Base-by-base conservation (phyloP, 768 basidiomycete species). In the Exidia glandulosa region DNA sequence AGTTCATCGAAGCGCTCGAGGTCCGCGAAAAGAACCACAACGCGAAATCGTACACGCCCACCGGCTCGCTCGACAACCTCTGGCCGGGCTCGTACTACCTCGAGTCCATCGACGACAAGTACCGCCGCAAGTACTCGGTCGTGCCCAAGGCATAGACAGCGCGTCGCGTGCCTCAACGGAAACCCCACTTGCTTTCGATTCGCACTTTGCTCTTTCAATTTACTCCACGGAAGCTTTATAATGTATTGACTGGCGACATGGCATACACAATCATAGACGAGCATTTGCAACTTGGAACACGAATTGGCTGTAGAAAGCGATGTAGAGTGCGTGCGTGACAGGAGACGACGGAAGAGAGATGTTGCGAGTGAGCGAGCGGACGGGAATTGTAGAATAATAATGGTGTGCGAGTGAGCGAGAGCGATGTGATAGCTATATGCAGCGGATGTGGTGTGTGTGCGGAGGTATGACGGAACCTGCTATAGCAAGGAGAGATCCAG, bases 21-120 rank as follows among this genome's bases (percentile, higher is more conserved):
- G 87, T 97, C 57, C 90, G 95, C 45, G 95, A 98, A 77, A 86
- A 90, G 76, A 95, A 94, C 80, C 94, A 97, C 80, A 95, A 94
- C 67, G 84, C 90, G 16, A 83, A 79, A 29, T 78, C 84, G 65
- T 99, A 90, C 77, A 81, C 81, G 2, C 96, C 96, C 13, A 79
- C 82, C 57, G 96, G 96, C 52, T 85, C 84, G 27, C 72, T 94
- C 61, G 89, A 94, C 62, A 88, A 96, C 80, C 87, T 99, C 72
- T 94, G 91, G 89, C 86, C 89, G 3, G 94, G 94, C 50, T 78
- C 87, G 23, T 98, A 87, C 78, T 98, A 97, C 81, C 88, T 99
- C 65, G 86, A 87, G 63, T 81, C 79, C 69, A 86, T 95, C 67
- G 96, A 98, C 75, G 76, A 79, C 67, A 94, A 94, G 75, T 94